Percentiles rank a stretch among this genome's conserved stretches.
Evolutionary conservation across 257 asterid species (phyloP).

Genomic region (Mitragyna speciosa): DNA sequence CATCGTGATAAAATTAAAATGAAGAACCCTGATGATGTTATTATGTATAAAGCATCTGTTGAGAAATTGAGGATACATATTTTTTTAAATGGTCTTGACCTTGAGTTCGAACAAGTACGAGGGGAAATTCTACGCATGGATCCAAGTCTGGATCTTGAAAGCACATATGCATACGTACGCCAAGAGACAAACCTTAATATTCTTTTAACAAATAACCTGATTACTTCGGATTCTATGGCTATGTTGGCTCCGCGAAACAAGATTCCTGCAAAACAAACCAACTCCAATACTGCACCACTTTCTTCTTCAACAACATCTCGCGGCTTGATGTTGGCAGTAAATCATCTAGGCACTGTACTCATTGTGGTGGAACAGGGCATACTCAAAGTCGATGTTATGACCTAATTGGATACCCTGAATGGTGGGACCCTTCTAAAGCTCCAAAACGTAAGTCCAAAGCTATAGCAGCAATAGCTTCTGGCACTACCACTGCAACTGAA

Average conservation of each 20-base stretch:
- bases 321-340: too few species aligned
- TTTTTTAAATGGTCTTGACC: constrained; percentile 2
- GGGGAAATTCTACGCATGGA: constrained; percentile 2
- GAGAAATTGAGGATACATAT: neutral
- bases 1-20: neutral
- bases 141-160: neutral
- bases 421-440: constrained; percentile 7
- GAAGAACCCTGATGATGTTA: constrained; percentile 2
- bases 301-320: neutral
- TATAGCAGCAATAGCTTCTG: too few species aligned
- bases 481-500: too few species aligned
- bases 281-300: neutral
- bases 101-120: constrained; percentile 5
- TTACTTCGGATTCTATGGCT: neutral
- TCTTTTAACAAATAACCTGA: neutral
- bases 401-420: constrained; percentile 1
- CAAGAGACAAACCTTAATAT: neutral
- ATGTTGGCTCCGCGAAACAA: neutral
- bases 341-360: neutral
- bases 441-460: too few species aligned
- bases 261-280: neutral
- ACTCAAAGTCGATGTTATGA: neutral
- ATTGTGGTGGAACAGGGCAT: constrained; percentile 5
- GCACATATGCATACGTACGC: neutral
- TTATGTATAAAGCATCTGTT: neutral